Evolutionary conservation across 805 yeast genomes (phyloP).

Genomic region (Tetrapisispora iriomotensis): DNA sequence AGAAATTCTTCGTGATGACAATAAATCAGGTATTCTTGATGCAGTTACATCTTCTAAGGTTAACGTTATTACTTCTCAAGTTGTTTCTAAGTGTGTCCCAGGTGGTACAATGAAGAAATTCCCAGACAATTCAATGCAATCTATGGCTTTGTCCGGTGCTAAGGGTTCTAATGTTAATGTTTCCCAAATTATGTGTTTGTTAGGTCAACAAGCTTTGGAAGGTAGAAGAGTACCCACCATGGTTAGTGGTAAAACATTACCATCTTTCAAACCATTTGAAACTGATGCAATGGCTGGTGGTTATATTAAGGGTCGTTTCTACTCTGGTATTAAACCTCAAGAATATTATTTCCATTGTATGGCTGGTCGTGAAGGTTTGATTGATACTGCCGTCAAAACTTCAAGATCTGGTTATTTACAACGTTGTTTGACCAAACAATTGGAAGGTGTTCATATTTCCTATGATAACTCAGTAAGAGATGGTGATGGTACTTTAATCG

Average conservation of each 20-base stretch:
- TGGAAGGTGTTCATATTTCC: conserved; percentile 91
- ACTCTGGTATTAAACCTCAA: conserved; percentile 95
- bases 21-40: conserved; percentile 85
- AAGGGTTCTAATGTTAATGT: conserved; percentile 98
- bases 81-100: conserved; percentile 90
- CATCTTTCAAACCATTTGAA: conserved; percentile 92
- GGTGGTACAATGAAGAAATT: conserved; percentile 91
- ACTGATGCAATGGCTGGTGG: conserved; percentile 99
- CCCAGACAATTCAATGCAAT: conserved; percentile 95
- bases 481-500: conserved; percentile 86
- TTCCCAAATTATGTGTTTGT: conserved; percentile 97
- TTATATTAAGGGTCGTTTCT: conserved; percentile 91
- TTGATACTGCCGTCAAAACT: conserved; percentile 98
- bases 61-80: conserved; percentile 85
- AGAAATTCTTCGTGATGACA: conserved; percentile 89
- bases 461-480: conserved; percentile 95
- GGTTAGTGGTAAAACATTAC: conserved; percentile 96
- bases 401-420: conserved; percentile 97
- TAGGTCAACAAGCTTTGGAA: conserved; percentile 98
- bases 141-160: conserved; percentile 98
- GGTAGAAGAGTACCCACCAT: conserved; percentile 99
- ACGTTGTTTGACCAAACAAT: conserved; percentile 94
- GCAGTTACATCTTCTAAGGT: conserved; percentile 93
- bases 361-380: conserved; percentile 99
- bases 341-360: conserved; percentile 99